Evolutionary conservation across 2,329 filamentous ascomycete species (phyloP), one percentile per base, ranked within the genome.

Genomic region (Aaosphaeria arxii): DNA sequence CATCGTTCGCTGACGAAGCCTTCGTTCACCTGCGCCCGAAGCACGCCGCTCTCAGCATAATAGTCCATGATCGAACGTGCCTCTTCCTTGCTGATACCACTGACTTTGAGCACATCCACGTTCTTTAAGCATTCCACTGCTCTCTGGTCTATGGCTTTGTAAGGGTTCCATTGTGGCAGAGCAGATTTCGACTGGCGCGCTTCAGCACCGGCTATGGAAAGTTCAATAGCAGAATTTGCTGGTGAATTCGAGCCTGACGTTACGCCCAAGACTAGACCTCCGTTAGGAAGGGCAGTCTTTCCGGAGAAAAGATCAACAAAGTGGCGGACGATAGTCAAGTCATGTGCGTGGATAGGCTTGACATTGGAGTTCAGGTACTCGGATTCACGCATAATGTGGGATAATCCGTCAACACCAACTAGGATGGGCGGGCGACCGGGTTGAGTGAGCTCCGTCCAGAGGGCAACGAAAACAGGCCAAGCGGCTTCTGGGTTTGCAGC

Each of bases 21-120:
- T 63, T 91, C 85, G 61, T 88, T 85, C 43, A 96, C 78, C 41
- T 76, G 78, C 52, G 81, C 77, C 54, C 88, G 82, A 64, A 95
- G 68, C 66, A 96, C 77, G 9, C 92, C 94, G 69, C 89, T 95
- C 33, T 83, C 84, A 5, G 89, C 91, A 78, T 92, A 97, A 74
- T 96, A 97, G 75, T 96, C 91, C 84, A 97, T 86, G 58, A 95
- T 76, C 1, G 84, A 80, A 50, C 86, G 82, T 7, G 89, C 85
- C 73, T 97, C 92, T 2, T 79, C 73, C 71, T 86, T 88, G 59
- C 76, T 86, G 56, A 96, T 62, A 6, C 89, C 87, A 39, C 80
- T 77, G 17, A 96, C 65, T 17, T 81, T 78, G 57, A 78, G 69
- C 3, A 81, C 66, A 31, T 76, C 71, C 2, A 68, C 67, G 6